These are phyloP conservation scores for Sugiyamaella grinbergsii DNA, from an alignment of 1,139 yeast species.

Conservation along the genomic window DNA sequence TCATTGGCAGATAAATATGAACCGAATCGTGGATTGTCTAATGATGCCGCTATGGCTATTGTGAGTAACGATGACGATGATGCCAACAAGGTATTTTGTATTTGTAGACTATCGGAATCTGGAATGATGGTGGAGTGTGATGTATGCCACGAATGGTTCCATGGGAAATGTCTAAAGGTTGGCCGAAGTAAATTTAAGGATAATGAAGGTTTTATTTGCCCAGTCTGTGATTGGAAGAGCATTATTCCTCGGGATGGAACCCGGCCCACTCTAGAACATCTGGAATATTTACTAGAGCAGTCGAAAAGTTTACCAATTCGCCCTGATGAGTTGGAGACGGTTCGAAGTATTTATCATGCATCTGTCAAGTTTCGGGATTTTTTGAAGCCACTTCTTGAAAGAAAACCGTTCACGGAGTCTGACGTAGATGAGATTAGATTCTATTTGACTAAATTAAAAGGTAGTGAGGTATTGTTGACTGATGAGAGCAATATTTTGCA, in stretches of 20 bases:
- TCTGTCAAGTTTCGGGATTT: conserved; percentile 36
- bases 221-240: conserved; percentile 58
- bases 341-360: conserved; percentile 43
- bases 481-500: conserved; percentile 40
- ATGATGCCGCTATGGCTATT: neutral
- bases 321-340: conserved; percentile 36
- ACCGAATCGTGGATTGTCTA: conserved; percentile 12
- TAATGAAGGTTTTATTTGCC: conserved; percentile 59
- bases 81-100: conserved; percentile 53
- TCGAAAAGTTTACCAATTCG: conserved; percentile 34
- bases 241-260: conserved; percentile 40
- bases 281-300: conserved; percentile 36
- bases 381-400: conserved; percentile 26
- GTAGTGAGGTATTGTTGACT: conserved; percentile 41
- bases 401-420: conserved; percentile 16
- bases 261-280: conserved; percentile 44
- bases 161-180: conserved; percentile 61
- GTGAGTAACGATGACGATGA: conserved; percentile 16
- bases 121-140: conserved; percentile 83
- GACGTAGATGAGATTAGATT: conserved; percentile 42
- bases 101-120: conserved; percentile 67
- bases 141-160: conserved; percentile 79
- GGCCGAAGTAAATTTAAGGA: conserved; percentile 32
- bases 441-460: conserved; percentile 51
- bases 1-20: conserved; percentile 47